Base-by-base conservation (phyloP, 1,284 basidiomycete species). In the Porodaedalea pini region DNA sequence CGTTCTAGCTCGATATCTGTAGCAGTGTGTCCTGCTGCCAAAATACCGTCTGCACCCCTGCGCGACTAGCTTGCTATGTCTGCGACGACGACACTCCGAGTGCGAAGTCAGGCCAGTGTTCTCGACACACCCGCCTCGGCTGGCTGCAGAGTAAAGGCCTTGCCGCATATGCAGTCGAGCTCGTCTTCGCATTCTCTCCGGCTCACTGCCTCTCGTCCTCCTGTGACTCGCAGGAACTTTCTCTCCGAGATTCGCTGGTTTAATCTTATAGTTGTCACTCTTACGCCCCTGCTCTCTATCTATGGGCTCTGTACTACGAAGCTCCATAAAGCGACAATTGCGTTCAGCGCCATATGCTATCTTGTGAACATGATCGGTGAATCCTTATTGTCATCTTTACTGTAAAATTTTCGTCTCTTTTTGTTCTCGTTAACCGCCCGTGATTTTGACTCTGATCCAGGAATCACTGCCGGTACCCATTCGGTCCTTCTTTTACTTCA, bases 281-380 rank as follows among this genome's bases (percentile, higher is more conserved):
- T 86, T 61, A 87, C 88, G 0, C 90, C 90, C 2, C 70, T 78
- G 8, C 66, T 91, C 56, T 78, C 88, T 41, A 70, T 85, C 55
- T 88, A 85, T 72, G 91, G 89, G 5, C 65, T 87, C n/a, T 70
- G 77, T 52, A 78, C 75, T 21, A 72, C 74, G 65, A 75, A 67
- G 60, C 63, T 68, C 65, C 71, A 75, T 61, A 73, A 77, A 48
- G 73, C 78, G 66, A 93, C 90, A 0, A 66, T 74, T 27, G 63
- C 80, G 27, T 85, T 88, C 71, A 77, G 83, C 13, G 69, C 78
- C 17, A 65, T 78, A 43, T 90, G 89, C 74, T 93, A 92, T 75
- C 74, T 85, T 64, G 88, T 87, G 70, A 90, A 90, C 34, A 83
- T 85, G 81, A 67, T 85, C 56, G 82, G 82, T 83, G 64, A 65